These are phyloP conservation scores for Trematosphaeria pertusa DNA, from an alignment of 2,329 filamentous ascomycete species.

Conservation along the genomic window DNA sequence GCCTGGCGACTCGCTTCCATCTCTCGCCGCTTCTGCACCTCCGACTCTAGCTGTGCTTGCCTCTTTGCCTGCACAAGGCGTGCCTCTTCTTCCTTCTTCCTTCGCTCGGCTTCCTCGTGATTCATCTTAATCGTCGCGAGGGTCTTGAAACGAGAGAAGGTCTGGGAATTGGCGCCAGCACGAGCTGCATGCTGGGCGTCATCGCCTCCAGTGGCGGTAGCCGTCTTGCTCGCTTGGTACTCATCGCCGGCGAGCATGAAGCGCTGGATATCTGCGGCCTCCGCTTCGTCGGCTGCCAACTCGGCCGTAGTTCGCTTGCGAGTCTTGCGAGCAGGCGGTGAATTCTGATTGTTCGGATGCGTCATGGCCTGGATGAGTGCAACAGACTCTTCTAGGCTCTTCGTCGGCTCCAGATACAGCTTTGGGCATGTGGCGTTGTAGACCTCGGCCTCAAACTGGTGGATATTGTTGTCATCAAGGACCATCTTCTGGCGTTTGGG, in stretches of 20 bases:
- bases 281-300: conserved; percentile 91
- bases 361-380: conserved; percentile 73
- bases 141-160: conserved; percentile 91
- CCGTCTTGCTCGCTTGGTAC: conserved; percentile 67
- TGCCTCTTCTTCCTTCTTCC: conserved; percentile 59
- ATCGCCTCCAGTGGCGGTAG: conserved; percentile 67
- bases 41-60: conserved; percentile 47
- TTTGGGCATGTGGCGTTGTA: conserved; percentile 76
- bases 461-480: conserved; percentile 75
- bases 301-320: conserved; percentile 94
- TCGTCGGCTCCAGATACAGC: conserved; percentile 78
- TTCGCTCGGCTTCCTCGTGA: conserved; percentile 72
- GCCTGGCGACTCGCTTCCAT: conserved; percentile 39
- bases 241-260: conserved; percentile 95
- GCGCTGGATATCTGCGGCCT: conserved; percentile 85
- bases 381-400: conserved; percentile 72
- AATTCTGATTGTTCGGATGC: conserved; percentile 78
- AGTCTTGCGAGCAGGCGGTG: conserved; percentile 83
- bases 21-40: conserved; percentile 43
- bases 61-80: conserved; percentile 46
- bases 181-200: conserved; percentile 65
- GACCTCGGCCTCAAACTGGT: conserved; percentile 78
- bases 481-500: conserved; percentile 78
- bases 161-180: conserved; percentile 77
- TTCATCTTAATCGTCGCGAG: conserved; percentile 83